Evolutionary conservation across 164 flowering plant genomes (phyloP).

Genomic region (Houttuynia cordata): DNA sequence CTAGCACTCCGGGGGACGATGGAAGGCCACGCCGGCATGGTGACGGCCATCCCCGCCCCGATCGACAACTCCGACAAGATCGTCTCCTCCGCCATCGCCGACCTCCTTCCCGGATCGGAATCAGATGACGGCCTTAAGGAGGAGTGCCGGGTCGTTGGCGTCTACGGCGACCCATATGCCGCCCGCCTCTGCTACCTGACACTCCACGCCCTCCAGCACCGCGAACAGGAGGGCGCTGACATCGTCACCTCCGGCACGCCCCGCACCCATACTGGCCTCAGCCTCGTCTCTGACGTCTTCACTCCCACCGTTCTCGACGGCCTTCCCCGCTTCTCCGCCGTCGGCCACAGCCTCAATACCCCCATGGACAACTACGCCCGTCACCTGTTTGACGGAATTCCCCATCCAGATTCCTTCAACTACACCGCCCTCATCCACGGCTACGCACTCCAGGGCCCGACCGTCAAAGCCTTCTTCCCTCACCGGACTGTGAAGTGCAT

Average conservation of each 20-base stretch:
- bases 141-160: conserved; percentile 93
- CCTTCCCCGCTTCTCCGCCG: conserved; percentile 57
- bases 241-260: conserved; percentile 54
- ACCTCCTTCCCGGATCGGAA: not conserved
- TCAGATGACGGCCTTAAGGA: conserved; percentile 36
- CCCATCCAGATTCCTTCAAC: too few species aligned
- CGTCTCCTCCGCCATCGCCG: not conserved
- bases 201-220: conserved; percentile 82
- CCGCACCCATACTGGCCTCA: conserved; percentile 67
- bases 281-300: conserved; percentile 79
- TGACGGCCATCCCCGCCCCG: too few species aligned
- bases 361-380: too few species aligned
- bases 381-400: too few species aligned
- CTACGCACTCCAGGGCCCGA: too few species aligned
- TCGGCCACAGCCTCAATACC: too few species aligned
- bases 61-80: too few species aligned
- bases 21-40: too few species aligned
- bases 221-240: conserved; percentile 92
- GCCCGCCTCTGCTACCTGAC: conserved; percentile 74
- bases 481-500: too few species aligned
- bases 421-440: too few species aligned
- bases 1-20: too few species aligned
- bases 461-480: too few species aligned
- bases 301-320: conserved; percentile 48
- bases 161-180: conserved; percentile 84